Percentiles rank a stretch among this genome's conserved stretches.
These are phyloP conservation scores for Sarocladium strictum DNA, from an alignment of 2,329 filamentous ascomycete species.

Conservation along the genomic window DNA sequence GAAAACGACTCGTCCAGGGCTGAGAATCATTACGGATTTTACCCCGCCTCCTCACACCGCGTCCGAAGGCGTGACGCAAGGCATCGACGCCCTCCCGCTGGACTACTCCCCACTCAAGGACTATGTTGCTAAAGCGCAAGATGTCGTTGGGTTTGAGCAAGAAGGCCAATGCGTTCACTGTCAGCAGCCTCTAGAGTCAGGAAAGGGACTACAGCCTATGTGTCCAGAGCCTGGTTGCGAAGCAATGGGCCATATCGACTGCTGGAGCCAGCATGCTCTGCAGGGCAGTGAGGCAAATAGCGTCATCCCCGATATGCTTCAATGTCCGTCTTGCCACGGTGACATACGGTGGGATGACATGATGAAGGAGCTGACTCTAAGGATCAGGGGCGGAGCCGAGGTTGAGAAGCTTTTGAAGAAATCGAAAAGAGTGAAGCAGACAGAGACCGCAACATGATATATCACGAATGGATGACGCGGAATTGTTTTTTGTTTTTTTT, in stretches of 20 bases:
- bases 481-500: too few relatives aligned
- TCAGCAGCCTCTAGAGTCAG: constrained; percentile 34
- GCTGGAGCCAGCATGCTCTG: constrained; percentile 51
- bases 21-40: constrained; percentile 55
- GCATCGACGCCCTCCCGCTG: constrained; percentile 49
- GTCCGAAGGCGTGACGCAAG: constrained; percentile 25
- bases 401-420: constrained; percentile 62
- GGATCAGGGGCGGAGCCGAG: constrained; percentile 64
- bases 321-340: constrained; percentile 64
- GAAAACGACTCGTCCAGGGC: constrained; percentile 37
- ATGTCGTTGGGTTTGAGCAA: constrained; percentile 48
- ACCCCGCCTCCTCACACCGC: constrained; percentile 17
- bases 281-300: constrained; percentile 25
- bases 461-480: too few relatives aligned
- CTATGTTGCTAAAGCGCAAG: constrained; percentile 50
- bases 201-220: constrained; percentile 48
- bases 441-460: constrained; percentile 4
- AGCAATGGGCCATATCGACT: constrained; percentile 53
- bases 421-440: constrained; percentile 25
- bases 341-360: constrained; percentile 66
- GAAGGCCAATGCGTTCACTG: constrained; percentile 53
- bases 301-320: constrained; percentile 62
- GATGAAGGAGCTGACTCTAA: constrained; percentile 75
- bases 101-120: constrained; percentile 47
- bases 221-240: constrained; percentile 50